Base-by-base conservation (phyloP, 2,329 filamentous ascomycete species). In the Didymosphaeria variabile region DNA sequence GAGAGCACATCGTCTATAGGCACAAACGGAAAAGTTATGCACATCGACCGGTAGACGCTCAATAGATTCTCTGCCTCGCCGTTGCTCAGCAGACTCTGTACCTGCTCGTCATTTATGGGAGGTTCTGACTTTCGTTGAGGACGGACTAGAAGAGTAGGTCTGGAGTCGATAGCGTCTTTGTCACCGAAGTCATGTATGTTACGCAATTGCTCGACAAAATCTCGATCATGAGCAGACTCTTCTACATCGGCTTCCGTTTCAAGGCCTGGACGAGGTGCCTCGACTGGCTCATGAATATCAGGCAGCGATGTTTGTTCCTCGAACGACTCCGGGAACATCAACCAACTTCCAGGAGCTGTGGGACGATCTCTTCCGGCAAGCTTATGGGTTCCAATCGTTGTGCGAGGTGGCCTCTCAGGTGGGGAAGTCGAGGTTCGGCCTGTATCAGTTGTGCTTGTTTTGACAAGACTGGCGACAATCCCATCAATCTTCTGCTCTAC, bases 401-500 rank as follows among this genome's bases (percentile, higher is more conserved):
- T 23, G 9, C 36, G n/a, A 44, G 17, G 29, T 45, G 31, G 44
- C 7, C 17, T 21, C 17, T 47, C 47, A 8, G 40, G 46, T 17
- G 50, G 21, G 23, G 45, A 56, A 15, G 34, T 32, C 13, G 49
- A 19, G 8, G 51, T 29, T 9, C 21, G 23, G 15, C 47, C 55
- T 21, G 60, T 50, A 8, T 21, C 52, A 12, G 57, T 21, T 1
- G 36, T 40, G 23, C 60, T 57, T 31, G 70, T 51, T 29, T 67
- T 68, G 9, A 69, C 66, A 51, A 77, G 68, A 31, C 66, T 72
- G 17, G 75, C 72, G 31, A 77, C 70, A 23, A 77, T 67, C 7
- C 74, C 72, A 64, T 77, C 74, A 23, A 77, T 72, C 55, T 76
- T 77, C 38, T 74, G 69, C 54, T 77, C 75, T 1, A 77, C 74